Conservation (phyloP, 257 asterid species). For the Penstemon eatonii region DNA sequence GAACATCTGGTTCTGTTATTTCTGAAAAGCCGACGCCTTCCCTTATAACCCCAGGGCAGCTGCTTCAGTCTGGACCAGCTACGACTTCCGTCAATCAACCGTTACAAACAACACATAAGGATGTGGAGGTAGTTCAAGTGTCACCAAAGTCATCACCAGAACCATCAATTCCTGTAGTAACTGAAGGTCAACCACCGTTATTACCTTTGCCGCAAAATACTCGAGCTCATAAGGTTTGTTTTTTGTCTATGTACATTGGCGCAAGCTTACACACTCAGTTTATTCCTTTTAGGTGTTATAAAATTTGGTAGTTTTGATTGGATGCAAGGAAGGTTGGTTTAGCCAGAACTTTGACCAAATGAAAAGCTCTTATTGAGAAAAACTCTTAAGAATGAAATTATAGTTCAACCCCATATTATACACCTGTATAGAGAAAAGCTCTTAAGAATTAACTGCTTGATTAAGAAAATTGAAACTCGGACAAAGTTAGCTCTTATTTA, state of each 20-base stretch:
- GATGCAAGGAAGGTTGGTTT: background rate
- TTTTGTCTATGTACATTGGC: conserved; percentile 17
- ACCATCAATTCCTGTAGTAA: conserved; percentile 38
- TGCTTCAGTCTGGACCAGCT: conserved; percentile 62
- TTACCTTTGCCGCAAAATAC: conserved; percentile 74
- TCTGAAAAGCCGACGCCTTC: conserved; percentile 59
- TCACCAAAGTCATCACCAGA: conserved; percentile 54
- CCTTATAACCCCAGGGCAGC: conserved; percentile 87
- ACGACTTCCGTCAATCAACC: conserved; percentile 49
- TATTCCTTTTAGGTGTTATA: conserved; percentile 1
- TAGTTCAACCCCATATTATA: no score
- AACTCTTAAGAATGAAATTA: no score
- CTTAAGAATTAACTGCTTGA: no score
- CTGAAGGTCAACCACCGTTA: conserved; percentile 89
- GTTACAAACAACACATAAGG: conserved; percentile 65
- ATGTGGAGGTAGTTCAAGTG: conserved; percentile 86
- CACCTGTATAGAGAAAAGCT: no score
- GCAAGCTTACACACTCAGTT: background rate
- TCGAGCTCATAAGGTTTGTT: conserved; percentile 58
- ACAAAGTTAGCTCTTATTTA: no score
- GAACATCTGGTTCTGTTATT: conserved; percentile 44
- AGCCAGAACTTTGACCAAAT: conserved; percentile 2
- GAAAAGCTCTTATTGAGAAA: background rate
- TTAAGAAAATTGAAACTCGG: no score
- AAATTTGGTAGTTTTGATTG: conserved; percentile 7